Base-by-base conservation (phyloP, 208 protist genomes). In the Wallacemonas sp. region DNA sequence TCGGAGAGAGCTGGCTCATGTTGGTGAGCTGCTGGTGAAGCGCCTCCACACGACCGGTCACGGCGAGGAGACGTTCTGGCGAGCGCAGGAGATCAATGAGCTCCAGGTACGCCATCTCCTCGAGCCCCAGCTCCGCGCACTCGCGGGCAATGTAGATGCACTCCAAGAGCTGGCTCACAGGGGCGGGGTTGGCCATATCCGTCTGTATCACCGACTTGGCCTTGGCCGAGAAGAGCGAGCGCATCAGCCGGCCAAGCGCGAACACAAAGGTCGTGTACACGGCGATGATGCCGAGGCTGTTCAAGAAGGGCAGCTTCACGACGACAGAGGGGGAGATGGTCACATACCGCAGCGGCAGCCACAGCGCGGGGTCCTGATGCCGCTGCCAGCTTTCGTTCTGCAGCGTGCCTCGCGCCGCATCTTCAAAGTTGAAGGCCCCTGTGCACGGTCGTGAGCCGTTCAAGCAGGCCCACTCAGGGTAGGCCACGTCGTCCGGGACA, bases 201-300 rank as follows among this genome's bases (percentile, higher is more conserved):
- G 55, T 67, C 36, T 78, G 81, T 25, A 87, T 52, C 25, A 84
- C 55, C 18, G 72, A 33, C 59, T 77, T 65, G 23, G 76, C 84
- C 45, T 77, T 77, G 50, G 78, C 79, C n/a, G 83, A 66, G 67
- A 89, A 65, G 36, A 86, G 67, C 0, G 72, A 79, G 14, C 87
- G 78, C 54, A 95, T 79, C 42, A 93, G 63, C 5, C 79, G 76
- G 0, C 81, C 85, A 0, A 95, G 44, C n/a, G 86, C 84, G 29
- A 95, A 61, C 11, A 95, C 86, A 62, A 95, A 89, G 12, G 90
- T 95, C 32, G 87, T 87, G 74, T 94, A 95, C 25, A 93, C 61
- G 29, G 90, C 87, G 25, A 95, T 72, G 32, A 93, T 86, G 49
- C 87, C 81, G 32, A 92, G 70, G 41, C 77, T 69, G 39, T 80